Evolutionary conservation across 805 yeast species (phyloP), one percentile per base, ranked within the genome.

Genomic region (Pichia pseudocactophila): DNA sequence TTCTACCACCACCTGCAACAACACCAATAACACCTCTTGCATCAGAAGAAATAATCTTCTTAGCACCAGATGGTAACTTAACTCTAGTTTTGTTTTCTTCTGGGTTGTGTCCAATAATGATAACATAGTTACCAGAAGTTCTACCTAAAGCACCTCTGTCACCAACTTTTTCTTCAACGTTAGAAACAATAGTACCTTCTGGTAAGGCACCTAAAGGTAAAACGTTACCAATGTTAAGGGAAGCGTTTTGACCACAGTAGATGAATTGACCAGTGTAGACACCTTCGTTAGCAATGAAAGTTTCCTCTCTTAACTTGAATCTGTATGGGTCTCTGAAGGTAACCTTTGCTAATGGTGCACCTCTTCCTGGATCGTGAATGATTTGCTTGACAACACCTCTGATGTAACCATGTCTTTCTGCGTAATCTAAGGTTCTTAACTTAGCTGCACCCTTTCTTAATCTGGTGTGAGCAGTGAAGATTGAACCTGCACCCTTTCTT

Each of bases 401-500:
- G 67, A 90, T 82, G 89, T 92, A 92, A 69, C 98, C 98, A 73
- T 90, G 96, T 72, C 96, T 90, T 80, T 92, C 98, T 73, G 97
- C 95, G 66, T 80, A 90, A 76, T 92, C 97, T 71, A 90, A 82
- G 70, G 96, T 84, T 83, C 98, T 87, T 73, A 90, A 82, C 86
- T 90, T 90, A 70, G 98, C 98, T 71, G 98, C 97, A 73, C 98
- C 98, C 78, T 92, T 86, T 85, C 98, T 88, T 74, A 92, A 86
- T 78, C 97, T 90, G 81, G 97, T 90, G 92, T 90, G 95, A 67
- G 98, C 82, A 71, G 95, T 83, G 88, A 92, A 92, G 82, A 92
- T 88, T 67, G 97, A 90, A 71, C 98, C 97, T 74, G 96, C 96
- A 84, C 97, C 97, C 80, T 92, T 92, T 88, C 99, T 89, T 83